Evolutionary conservation across 116 monocot species (phyloP).

Genomic region (Cymodocea nodosa): DNA sequence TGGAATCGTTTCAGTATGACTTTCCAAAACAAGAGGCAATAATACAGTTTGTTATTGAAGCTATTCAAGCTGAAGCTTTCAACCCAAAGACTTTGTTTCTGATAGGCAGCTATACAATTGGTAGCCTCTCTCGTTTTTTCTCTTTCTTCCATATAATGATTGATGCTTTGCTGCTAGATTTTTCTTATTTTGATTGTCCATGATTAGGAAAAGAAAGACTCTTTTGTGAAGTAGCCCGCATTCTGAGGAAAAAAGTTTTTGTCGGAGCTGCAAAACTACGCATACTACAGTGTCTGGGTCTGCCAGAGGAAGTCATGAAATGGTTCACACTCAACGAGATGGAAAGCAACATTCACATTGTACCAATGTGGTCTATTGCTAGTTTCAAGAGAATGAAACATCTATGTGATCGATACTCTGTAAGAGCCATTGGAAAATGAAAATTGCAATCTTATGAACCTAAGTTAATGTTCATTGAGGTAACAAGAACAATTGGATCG

Average conservation of each 20-base stretch:
- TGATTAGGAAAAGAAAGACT: slow-evolving; percentile 79
- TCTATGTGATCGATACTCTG: slow-evolving; percentile 70
- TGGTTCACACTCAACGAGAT: slow-evolving; percentile 86
- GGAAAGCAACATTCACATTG: slow-evolving; percentile 92
- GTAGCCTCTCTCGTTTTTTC: slow-evolving; percentile 20
- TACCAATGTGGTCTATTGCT: slow-evolving; percentile 94
- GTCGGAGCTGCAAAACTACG: slow-evolving; percentile 71
- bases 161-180: neutral
- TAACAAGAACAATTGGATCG: neutral
- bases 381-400: slow-evolving; percentile 96
- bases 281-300: slow-evolving; percentile 54
- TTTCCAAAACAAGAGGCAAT: slow-evolving; percentile 95
- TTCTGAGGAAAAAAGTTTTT: slow-evolving; percentile 69
- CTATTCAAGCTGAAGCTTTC: slow-evolving; percentile 97
- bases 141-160: neutral
- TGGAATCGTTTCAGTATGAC: slow-evolving; percentile 46
- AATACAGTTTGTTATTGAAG: slow-evolving; percentile 93
- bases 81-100: slow-evolving; percentile 91
- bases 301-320: slow-evolving; percentile 75
- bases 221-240: slow-evolving; percentile 73
- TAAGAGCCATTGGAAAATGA: slow-evolving; percentile 20
- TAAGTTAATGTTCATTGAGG: neutral
- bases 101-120: slow-evolving; percentile 94
- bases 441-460: no score
- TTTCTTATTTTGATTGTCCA: neutral